Evolutionary conservation across 2,329 filamentous ascomycete genomes (phyloP), one percentile per base, ranked within the genome.

Genomic region (Sordariomycetes sp.): DNA sequence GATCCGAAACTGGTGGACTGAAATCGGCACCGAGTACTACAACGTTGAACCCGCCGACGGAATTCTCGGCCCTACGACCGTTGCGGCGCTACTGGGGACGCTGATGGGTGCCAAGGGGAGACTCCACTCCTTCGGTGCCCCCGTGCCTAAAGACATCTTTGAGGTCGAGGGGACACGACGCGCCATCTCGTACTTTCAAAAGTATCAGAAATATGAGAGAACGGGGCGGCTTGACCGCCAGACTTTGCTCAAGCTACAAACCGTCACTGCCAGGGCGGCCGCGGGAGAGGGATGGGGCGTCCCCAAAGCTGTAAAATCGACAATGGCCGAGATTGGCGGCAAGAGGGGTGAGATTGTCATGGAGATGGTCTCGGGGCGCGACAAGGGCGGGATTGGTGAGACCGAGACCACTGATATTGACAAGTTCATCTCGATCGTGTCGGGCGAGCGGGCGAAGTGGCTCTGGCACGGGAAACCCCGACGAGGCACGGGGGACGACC

Each of bases 301-400:
- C n/a, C 89, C 90, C 55, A 86, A 89, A 65, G 91, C 92, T 20
- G 90, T 99, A 64, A 97, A 97, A 68, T 95, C 90, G 2, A 96
- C 92, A 0, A 88, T 97, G 53, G 90, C 88, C 20, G 94, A 96
- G 69, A 82, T 99, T 45, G 90, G 90, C 62, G 92, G 94, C 15
- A 96, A 96, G 68, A 86, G 92, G 56, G 91, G 91, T 53, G 92
- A 96, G 68, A 88, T 96, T 72, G 86, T 96, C 53, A 90, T 95
- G 76, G 91, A 90, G n/a, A 95, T 95, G 76, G 90, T 96, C 6
- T 87, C 85, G 45, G 84, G 87, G 28, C 84, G 86, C 53, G 90
- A 95, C 63, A 95, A 95, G 70, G 89, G 85, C 58, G 89, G 90
- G 3, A 91, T 97, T 62, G 87, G 89, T 3, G 92, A 96, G 64